phyloP scores from a whole-genome alignment of 2,329 filamentous ascomycete species.

The Chrysosphaeria jannelii region DNA sequence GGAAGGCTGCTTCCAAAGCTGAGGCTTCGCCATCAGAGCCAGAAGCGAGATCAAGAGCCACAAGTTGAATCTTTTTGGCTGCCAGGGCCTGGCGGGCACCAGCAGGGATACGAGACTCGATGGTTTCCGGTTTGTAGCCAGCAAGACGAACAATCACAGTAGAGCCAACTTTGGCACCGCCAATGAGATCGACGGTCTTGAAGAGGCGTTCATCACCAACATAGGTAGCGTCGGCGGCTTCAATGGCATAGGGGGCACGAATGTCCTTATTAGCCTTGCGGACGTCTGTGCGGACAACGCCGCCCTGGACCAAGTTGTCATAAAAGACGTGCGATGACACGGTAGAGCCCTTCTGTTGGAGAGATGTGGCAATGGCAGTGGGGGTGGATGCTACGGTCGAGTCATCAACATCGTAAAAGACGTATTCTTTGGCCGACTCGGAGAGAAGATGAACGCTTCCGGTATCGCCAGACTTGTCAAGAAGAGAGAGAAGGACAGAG shows the following conservation, averaged over 20 bases:
- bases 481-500: constrained; percentile 17
- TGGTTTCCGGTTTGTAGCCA: constrained; percentile 58
- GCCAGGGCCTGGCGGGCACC: constrained; percentile 40
- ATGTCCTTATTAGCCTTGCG: constrained; percentile 48
- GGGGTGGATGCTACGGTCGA: constrained; percentile 37
- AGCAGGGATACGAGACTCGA: constrained; percentile 59
- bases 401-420: constrained; percentile 75
- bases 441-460: constrained; percentile 14
- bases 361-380: constrained; percentile 22
- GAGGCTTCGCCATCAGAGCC: constrained; percentile 39
- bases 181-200: constrained; percentile 43
- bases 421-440: constrained; percentile 45
- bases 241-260: constrained; percentile 39
- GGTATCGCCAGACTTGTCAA: constrained; percentile 12
- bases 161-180: constrained; percentile 36
- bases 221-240: constrained; percentile 48
- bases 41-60: constrained; percentile 30
- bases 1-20: constrained; percentile 47
- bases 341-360: constrained; percentile 36
- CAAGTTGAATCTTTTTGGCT: constrained; percentile 39
- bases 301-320: constrained; percentile 41
- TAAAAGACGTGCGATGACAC: constrained; percentile 29
- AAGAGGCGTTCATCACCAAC: constrained; percentile 58
- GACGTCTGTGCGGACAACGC: constrained; percentile 57
- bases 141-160: constrained; percentile 48